These are phyloP conservation scores for Clavispora santaluciae DNA, from an alignment of 805 yeast species.

Conservation along the genomic window DNA sequence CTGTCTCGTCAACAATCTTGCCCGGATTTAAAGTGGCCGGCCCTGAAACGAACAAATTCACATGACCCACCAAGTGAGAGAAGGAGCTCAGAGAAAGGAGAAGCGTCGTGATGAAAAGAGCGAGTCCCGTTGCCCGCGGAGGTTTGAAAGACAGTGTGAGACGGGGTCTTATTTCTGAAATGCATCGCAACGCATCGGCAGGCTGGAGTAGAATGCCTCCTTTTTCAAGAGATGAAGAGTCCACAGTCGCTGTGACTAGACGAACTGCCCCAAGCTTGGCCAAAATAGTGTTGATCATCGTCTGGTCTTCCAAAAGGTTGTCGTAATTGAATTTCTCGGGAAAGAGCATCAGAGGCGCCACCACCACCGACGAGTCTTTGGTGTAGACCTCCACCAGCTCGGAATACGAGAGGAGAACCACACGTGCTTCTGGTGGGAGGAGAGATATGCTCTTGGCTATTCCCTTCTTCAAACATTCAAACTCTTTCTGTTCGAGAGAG, in stretches of 20 bases:
- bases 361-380: background rate
- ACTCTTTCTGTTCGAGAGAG: slow-evolving; percentile 10
- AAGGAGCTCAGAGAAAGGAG: slow-evolving; percentile 18
- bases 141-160: slow-evolving; percentile 26
- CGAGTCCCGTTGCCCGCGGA: slow-evolving; percentile 31
- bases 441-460: slow-evolving; percentile 10
- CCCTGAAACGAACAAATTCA: slow-evolving; percentile 30
- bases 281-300: background rate
- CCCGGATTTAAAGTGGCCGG: slow-evolving; percentile 39
- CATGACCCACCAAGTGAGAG: slow-evolving; percentile 22
- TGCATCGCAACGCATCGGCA: background rate
- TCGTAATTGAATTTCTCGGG: slow-evolving; percentile 1
- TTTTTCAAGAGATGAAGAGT: background rate
- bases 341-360: background rate
- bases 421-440: slow-evolving; percentile 12
- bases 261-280: slow-evolving; percentile 1
- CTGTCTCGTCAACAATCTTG: slow-evolving; percentile 17
- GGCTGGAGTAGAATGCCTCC: background rate
- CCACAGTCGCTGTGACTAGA: background rate
- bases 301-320: background rate
- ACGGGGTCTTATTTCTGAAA: slow-evolving; percentile 19
- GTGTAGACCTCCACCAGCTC: slow-evolving; percentile 23
- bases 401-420: slow-evolving; percentile 27
- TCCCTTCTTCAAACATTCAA: slow-evolving; percentile 11
- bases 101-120: slow-evolving; percentile 22